Conservation (phyloP, 192 early-diverging fungal species). For the Entophlyctis luteolus region DNA sequence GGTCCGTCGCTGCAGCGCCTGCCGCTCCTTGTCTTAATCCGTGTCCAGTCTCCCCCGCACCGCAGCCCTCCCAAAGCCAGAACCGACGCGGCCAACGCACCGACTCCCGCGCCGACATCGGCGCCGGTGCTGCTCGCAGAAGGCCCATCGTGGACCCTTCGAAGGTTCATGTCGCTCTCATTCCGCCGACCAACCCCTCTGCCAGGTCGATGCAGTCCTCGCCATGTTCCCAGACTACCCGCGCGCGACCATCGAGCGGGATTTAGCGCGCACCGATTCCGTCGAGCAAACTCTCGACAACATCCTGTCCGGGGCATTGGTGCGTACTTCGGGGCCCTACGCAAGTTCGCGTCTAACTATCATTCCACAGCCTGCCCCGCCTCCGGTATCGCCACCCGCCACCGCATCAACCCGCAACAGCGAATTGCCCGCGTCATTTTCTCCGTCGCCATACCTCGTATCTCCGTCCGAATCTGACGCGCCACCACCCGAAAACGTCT, state of each 20-base stretch:
- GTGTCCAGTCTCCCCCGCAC: neutral
- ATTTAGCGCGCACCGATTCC: conserved; percentile 27
- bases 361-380: neutral
- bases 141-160: neutral
- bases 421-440: neutral
- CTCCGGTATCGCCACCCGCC: conserved; percentile 21
- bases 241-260: conserved; percentile 17
- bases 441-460: conserved; percentile 7
- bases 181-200: neutral
- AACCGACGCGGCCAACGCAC: neutral
- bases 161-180: neutral
- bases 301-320: conserved; percentile 22
- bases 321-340: neutral
- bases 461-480: too few species aligned
- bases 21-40: neutral
- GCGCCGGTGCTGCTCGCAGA: neutral
- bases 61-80: neutral
- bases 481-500: too few species aligned
- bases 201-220: conserved; percentile 23
- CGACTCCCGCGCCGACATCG: neutral
- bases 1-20: neutral
- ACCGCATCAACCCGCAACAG: conserved; percentile 16
- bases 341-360: neutral
- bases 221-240: conserved; percentile 31
- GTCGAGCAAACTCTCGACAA: conserved; percentile 27